Conservation (phyloP, 2,329 filamentous ascomycete genomes). For the Aschersonia sp. region DNA sequence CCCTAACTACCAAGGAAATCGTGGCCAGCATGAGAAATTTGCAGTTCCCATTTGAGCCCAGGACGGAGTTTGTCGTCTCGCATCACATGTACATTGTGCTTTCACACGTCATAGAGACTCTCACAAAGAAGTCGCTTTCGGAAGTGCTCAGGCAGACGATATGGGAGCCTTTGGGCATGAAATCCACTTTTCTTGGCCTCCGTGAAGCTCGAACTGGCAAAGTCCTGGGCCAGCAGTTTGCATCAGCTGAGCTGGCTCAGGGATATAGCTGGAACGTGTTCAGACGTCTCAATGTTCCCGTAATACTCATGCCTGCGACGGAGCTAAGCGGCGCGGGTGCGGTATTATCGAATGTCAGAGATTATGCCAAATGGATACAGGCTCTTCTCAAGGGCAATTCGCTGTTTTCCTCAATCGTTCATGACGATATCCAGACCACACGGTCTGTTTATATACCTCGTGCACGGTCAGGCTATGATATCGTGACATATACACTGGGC, state of each 20-base stretch:
- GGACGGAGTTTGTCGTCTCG: slow-evolving; percentile 30
- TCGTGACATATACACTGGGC: slow-evolving; percentile 14
- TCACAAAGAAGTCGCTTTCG: slow-evolving; percentile 21
- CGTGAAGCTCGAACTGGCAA: slow-evolving; percentile 7
- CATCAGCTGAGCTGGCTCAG: slow-evolving; percentile 4
- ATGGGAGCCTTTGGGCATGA: slow-evolving; percentile 32
- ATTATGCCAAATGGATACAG: slow-evolving; percentile 1
- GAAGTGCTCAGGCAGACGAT: slow-evolving; percentile 24
- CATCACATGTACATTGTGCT: slow-evolving; percentile 34
- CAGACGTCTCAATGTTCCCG: not conserved
- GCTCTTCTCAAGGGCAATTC: not conserved
- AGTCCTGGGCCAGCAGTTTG: not conserved
- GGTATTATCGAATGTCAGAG: not conserved
- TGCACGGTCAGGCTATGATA: slow-evolving; percentile 2
- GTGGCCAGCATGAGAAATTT: slow-evolving; percentile 30
- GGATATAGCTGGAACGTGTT: not conserved
- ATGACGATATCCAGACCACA: not conserved
- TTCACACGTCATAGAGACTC: slow-evolving; percentile 27
- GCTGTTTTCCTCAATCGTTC: not conserved
- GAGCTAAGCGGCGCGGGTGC: not conserved
- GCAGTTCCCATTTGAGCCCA: slow-evolving; percentile 25
- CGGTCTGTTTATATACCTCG: not conserved
- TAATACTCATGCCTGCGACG: not conserved
- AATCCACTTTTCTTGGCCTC: slow-evolving; percentile 21
- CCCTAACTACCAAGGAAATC: slow-evolving; percentile 14